Conservation (phyloP, 441 rosid species). For the Pelargonium cotyledonis region DNA sequence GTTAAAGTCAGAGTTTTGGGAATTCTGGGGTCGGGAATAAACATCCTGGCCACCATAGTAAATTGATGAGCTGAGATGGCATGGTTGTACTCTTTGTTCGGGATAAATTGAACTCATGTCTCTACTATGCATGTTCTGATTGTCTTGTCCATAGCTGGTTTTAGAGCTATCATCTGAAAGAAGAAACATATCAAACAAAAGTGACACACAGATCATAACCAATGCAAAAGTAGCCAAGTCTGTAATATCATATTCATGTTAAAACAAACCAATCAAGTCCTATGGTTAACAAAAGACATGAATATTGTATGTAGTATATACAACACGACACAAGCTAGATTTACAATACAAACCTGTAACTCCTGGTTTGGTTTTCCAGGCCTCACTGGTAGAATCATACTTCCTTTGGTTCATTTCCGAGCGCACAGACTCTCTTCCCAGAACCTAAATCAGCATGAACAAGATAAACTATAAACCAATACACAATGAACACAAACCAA, state of each 20-base stretch:
- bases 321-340: too few species aligned
- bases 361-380: constrained; percentile 32
- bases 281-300: too few species aligned
- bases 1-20: constrained; percentile 36
- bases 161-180: constrained; percentile 26
- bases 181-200: background rate
- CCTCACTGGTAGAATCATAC: constrained; percentile 31
- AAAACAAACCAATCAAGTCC: too few species aligned
- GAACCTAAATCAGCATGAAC: constrained; percentile 30
- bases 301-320: too few species aligned
- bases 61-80: constrained; percentile 83
- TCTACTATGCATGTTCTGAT: constrained; percentile 21
- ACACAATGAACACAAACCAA: too few species aligned
- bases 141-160: constrained; percentile 28
- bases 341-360: constrained; percentile 23
- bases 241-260: too few species aligned
- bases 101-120: constrained; percentile 40
- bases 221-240: constrained; percentile 7
- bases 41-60: constrained; percentile 86
- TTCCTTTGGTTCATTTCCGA: constrained; percentile 33
- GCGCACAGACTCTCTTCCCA: constrained; percentile 48
- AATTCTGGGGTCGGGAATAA: constrained; percentile 44
- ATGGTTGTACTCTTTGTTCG: constrained; percentile 67
- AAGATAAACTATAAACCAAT: background rate
- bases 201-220: constrained; percentile 5